Base-by-base conservation (phyloP, 306 rosid genomes). In the Gillenia trifoliata region DNA sequence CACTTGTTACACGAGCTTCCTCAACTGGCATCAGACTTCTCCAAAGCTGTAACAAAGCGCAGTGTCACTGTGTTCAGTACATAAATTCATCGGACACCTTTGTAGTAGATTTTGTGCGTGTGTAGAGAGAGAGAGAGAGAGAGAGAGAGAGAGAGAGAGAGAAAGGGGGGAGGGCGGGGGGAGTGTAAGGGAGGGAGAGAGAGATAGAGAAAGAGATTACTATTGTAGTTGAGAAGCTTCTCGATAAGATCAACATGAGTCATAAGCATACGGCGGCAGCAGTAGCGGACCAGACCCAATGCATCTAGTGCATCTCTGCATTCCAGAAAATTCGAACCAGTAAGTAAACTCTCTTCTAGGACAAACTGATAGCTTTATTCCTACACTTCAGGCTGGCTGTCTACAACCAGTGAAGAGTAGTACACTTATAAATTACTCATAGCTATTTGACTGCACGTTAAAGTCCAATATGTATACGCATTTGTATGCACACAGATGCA, bases 251-350 rank as follows among this genome's bases (percentile, higher is more conserved):
- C 99, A 33, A 92, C 99, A 55, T 92, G 98, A 54, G 99, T 94
- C 99, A 94, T 92, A 64, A 94, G 97, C 99, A 92, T 94, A 26
- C 97, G 84, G 74, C 99, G 85, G 72, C 97, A 94, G 76, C 97
- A 94, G 61, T 92, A 94, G 26, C 96, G 96, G 80, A 94, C 96
- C 86, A 94, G 80, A 11, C 89, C 91, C 90, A 94, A 68, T 11
- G 93, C 95, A 90, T 94, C 97, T 64, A 94, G 89, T 20, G 97
- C 99, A 79, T 94, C 96, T 66, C 96, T 94, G 86, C 73, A 86
- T 41, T 67, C 54, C 80, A 70, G 66, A 0, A 6, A 19, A 68
- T 28, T 16, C 75, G 0, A 56, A 49, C 41, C 40, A 55, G 22
- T 26, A 29, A 71, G 40, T 71, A 19, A n/a, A 4, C 8, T 40